Evolutionary conservation across 2,329 filamentous ascomycete genomes (phyloP).

Genomic region (Cryphonectria japonica): DNA sequence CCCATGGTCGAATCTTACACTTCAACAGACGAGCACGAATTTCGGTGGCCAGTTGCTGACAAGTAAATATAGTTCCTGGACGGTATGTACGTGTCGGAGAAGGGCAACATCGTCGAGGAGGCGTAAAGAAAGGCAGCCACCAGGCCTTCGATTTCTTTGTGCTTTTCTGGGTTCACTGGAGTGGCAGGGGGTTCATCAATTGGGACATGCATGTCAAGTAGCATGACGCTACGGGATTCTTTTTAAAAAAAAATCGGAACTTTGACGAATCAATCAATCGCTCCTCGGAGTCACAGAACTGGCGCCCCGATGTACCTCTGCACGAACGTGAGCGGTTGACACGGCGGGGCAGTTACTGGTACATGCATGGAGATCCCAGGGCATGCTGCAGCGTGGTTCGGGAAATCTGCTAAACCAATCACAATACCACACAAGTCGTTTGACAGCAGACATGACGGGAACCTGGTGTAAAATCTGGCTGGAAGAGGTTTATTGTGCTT

Average conservation of each 20-base stretch:
- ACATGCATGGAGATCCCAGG: not conserved
- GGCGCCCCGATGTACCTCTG: conserved; percentile 18
- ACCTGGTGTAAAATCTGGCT: not conserved
- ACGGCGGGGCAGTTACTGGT: not conserved
- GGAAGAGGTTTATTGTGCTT: not conserved
- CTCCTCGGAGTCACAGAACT: conserved; percentile 26
- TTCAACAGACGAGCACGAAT: not conserved
- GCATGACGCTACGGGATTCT: conserved; percentile 41
- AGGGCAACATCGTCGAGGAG: conserved; percentile 87
- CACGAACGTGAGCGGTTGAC: conserved; percentile 22
- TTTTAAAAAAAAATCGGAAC: conserved; percentile 37
- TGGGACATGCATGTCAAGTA: conserved; percentile 61
- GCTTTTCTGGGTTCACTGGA: conserved; percentile 65
- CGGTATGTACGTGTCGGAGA: conserved; percentile 99
- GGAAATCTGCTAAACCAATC: conserved; percentile 15
- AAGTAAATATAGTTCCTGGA: conserved; percentile 84
- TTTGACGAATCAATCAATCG: conserved; percentile 36
- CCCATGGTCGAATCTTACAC: not conserved
- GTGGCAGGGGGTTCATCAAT: conserved; percentile 61
- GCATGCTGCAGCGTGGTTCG: conserved; percentile 8
- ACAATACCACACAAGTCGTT: conserved; percentile 10
- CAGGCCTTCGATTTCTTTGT: conserved; percentile 41
- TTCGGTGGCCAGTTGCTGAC: conserved; percentile 20
- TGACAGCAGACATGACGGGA: not conserved
- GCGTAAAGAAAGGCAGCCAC: conserved; percentile 36